Evolutionary conservation across 2,329 filamentous ascomycete species (phyloP), one percentile per base, ranked within the genome.

Genomic region (Thermothelomyces thermophilus): DNA sequence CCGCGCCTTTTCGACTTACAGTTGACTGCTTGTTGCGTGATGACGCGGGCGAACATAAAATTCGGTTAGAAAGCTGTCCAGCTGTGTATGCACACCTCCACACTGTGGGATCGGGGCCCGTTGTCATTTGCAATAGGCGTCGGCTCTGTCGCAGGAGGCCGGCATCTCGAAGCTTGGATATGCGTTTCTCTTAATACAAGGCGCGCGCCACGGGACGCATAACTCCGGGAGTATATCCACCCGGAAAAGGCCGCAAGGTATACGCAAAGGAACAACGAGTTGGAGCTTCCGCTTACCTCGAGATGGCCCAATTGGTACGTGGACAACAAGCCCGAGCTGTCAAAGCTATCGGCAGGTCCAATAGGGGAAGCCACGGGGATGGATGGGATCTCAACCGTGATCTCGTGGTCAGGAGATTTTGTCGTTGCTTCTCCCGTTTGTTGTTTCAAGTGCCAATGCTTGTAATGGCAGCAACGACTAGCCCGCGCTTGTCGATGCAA

Each of bases 91-190:
- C 39, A 54, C 47, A 52, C 54, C 45, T 37, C 14, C 9, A 9
- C 24, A 30, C 34, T n/a, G 24, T 48, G 54, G 53, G 33, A 40
- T 50, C 46, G 42, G 48, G 31, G 34, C n/a, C 52, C 40, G 49
- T 34, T 58, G 49, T 46, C 44, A 55, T 58, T 49, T 61, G 50
- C 48, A 55, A 51, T 51, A 46, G 36, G 35, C 47, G n/a, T 48
- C 46, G 51, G 39, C 33, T 40, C 50, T 53, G 48, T 51, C 48
- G 48, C 53, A 51, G 45, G 35, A 41, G 37, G 45, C 44, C 50
- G 54, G 48, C 33, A 47, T 36, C 46, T 50, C 40, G 41, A 42
- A 16, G 30, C 35, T 44, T 46, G 54, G 51, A 44, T 51, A 42
- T 17, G 26, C 35, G 26, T 19, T 19, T 19, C 17, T 30, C 16